Base-by-base conservation (phyloP, 306 rosid genomes). In the Cicer pinnatifidum region DNA sequence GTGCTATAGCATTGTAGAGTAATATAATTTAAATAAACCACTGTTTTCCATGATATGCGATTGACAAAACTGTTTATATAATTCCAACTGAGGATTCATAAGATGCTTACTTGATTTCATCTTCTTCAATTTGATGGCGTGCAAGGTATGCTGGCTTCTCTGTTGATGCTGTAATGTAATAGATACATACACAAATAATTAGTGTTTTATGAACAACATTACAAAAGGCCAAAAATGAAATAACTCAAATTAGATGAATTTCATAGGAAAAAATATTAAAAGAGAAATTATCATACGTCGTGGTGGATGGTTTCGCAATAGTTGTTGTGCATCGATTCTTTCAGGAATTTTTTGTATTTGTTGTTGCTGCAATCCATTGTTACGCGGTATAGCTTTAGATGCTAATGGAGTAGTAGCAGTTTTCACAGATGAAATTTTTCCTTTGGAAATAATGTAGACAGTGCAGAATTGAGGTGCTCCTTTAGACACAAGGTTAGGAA, bases 401-500 rank as follows among this genome's bases (percentile, higher is more conserved):
- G 93, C 41, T 8, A 79, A 1, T 4, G 89, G 11, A 48, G 59
- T 11, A 7, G 87, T 72, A 45, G 97, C 88, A 7, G 89, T 73
- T 62, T 75, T 74, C 38, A 91, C 85, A 0, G 80, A 46, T 12
- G 90, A 71, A 64, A 94, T 87, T 72, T 89, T 93, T 68, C 96
- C 97, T 79, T 86, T 89, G 79, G 85, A 35, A 69, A 93, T 91
- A 15, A 84, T 82, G 81, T 91, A 89, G 70, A 93, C 85, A 3
- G 92, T 88, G 85, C 97, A 91, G 82, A 88, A 93, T 15, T 78
- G 81, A 0, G 97, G 92, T 20, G 91, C 91, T 38, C 69, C 93
- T 77, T 80, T 91, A 3, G 91, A 81, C 76, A 91, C 97, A 0
- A 23, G 9, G 67, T 69, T 86, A 54, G 94, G 89, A 17, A 88